Base-by-base conservation (phyloP, 2,329 filamentous ascomycete species). In the Colletotrichum abscissum region DNA sequence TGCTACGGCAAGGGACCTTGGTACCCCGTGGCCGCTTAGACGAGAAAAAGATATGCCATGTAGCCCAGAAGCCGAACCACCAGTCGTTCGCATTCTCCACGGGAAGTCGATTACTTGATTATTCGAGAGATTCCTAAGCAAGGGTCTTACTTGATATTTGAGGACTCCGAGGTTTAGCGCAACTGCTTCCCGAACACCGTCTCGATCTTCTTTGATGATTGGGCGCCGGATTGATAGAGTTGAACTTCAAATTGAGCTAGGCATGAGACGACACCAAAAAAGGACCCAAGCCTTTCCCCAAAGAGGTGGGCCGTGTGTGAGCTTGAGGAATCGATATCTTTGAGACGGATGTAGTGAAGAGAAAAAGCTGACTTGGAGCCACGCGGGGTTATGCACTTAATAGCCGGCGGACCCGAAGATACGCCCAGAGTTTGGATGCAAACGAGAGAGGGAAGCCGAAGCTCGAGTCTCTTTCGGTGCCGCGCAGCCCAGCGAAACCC, bases 151-250 rank as follows among this genome's bases (percentile, higher is more conserved):
- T 16, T 35, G n/a, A 49, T 19, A 26, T 11, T 46, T 19, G 35
- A 24, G 11, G 49, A 62, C 63, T 63, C 57, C 16, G 69, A n/a
- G 19, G 6, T 63, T 35, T 26, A 28, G 30, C 33, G 24, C 67
- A 46, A 56, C 56, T 46, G 54, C 56, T 16, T 11, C 46, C 46
- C 38, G 35, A 71, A 42, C 38, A n/a, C 42, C 16, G 19, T 12
- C 42, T 63, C 69, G 69, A 72, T 72, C 69, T 28, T 26, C 24
- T n/a, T 42, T 33, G 58, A 69, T 72, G 65, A 72, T 72, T 72
- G 69, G 64, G 4, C 19, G 60, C 60, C 42, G 69, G 59, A 30
- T 46, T 63, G 58, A 49, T 30, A 59, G 63, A 24, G 56, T 28
- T 26, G 60, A 42, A 42, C 28, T 9, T n/a, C 62, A 8, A n/a